Conservation (phyloP, 257 asterid species). For the Nicotiana benthamiana region DNA sequence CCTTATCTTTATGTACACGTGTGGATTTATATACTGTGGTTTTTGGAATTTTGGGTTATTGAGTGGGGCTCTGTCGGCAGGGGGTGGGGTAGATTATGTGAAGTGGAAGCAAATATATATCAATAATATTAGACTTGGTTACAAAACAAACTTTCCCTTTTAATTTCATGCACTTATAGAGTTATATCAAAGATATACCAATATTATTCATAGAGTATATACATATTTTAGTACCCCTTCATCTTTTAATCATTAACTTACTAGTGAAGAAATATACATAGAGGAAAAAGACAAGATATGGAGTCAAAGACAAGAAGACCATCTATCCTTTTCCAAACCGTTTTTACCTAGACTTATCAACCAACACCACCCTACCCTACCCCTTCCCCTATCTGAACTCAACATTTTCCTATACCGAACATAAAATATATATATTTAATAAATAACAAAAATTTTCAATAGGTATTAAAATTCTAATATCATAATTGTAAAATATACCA, state of each 20-base stretch:
- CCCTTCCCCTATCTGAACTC: background rate
- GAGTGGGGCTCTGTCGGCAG: background rate
- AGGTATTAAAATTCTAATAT: background rate
- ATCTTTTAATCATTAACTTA: constrained; percentile 26
- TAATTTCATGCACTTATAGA: constrained; percentile 7
- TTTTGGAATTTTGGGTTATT: background rate
- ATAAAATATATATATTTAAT: background rate
- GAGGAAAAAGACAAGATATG: constrained; percentile 30
- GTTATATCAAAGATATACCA: background rate
- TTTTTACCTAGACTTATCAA: constrained; percentile 36
- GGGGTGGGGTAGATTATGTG: constrained; percentile 26
- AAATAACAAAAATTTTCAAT: background rate
- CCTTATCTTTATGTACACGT: constrained; percentile 33
- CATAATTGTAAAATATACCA: background rate
- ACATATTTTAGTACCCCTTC: constrained; percentile 1
- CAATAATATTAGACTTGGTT: constrained; percentile 26
- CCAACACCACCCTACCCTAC: constrained; percentile 17
- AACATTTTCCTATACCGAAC: background rate
- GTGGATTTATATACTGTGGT: constrained; percentile 19
- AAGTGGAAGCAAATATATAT: constrained; percentile 36
- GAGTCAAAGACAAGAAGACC: constrained; percentile 54
- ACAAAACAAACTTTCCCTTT: constrained; percentile 28
- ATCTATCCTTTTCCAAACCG: constrained; percentile 53
- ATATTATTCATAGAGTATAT: background rate
- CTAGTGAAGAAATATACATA: constrained; percentile 38